A percentile compares a stretch with the other conserved stretches of the same genome.
Conservation (phyloP, 2,329 filamentous ascomycete genomes). For the Diaporthe australafricana region DNA sequence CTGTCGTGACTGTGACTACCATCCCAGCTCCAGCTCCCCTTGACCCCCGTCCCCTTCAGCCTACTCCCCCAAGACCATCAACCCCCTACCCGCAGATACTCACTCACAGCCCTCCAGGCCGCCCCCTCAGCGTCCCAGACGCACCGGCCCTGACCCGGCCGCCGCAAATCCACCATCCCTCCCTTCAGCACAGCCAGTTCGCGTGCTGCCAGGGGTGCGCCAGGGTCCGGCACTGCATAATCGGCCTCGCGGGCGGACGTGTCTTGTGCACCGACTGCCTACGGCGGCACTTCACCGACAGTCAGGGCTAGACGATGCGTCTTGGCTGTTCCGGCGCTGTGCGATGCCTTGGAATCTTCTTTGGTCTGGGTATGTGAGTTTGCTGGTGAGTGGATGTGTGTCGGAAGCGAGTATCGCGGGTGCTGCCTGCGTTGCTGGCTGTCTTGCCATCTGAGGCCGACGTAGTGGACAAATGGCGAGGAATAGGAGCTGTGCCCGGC, state of each 20-base stretch:
- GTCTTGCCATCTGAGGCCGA: too few species aligned
- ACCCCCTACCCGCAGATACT: background rate
- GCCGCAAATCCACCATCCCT: background rate
- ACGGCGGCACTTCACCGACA: background rate
- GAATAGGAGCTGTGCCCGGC: background rate
- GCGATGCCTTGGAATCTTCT: too few species aligned
- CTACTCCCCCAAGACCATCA: background rate
- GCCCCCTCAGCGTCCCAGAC: background rate
- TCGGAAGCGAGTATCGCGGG: too few species aligned
- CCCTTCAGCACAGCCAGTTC: background rate
- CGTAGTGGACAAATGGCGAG: background rate
- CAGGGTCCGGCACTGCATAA: background rate
- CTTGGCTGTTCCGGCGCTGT: too few species aligned
- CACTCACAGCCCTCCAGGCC: too few species aligned
- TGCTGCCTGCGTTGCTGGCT: too few species aligned
- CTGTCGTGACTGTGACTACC: background rate
- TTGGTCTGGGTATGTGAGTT: too few species aligned
- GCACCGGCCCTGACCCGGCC: background rate
- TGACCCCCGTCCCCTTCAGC: background rate
- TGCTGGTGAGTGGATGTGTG: too few species aligned
- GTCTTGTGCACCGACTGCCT: background rate
- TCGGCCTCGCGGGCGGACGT: background rate
- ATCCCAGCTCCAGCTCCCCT: background rate
- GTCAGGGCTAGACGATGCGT: background rate
- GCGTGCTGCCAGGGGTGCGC: background rate